Evolutionary conservation across 768 basidiomycete genomes (phyloP).

Genomic region (Trametes meyenii): DNA sequence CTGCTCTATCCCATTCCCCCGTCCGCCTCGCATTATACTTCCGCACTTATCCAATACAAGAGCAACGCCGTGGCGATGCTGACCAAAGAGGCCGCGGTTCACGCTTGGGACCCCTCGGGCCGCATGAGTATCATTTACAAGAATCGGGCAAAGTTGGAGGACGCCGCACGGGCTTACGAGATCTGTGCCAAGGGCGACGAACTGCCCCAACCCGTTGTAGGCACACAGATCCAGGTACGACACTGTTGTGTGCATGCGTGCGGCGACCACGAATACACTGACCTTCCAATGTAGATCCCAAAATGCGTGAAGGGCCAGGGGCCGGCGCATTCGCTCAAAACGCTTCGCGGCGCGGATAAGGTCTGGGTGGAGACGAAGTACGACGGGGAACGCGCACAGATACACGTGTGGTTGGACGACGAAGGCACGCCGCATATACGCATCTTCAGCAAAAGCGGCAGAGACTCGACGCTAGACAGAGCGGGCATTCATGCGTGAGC

Average conservation of each 20-base stretch:
- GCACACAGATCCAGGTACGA: slow-evolving; percentile 63
- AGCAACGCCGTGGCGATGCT: slow-evolving; percentile 57
- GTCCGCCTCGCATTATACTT: slow-evolving; percentile 45
- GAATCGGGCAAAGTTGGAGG: slow-evolving; percentile 59
- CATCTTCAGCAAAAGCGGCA: slow-evolving; percentile 87
- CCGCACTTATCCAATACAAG: slow-evolving; percentile 58
- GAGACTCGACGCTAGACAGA: slow-evolving; percentile 82
- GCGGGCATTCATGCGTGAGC: slow-evolving; percentile 57
- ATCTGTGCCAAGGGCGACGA: slow-evolving; percentile 34
- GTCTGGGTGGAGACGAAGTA: slow-evolving; percentile 94
- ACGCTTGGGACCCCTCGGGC: slow-evolving; percentile 65
- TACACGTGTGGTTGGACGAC: slow-evolving; percentile 65
- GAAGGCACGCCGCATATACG: slow-evolving; percentile 51
- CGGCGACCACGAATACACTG: slow-evolving; percentile 2
- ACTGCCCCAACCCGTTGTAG: slow-evolving; percentile 48
- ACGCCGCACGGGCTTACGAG: slow-evolving; percentile 43
- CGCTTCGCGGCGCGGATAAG: slow-evolving; percentile 43
- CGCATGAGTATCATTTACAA: slow-evolving; percentile 57
- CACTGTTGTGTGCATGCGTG: background rate
- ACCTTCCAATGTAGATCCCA: slow-evolving; percentile 56
- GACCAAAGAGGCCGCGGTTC: slow-evolving; percentile 65
- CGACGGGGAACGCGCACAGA: slow-evolving; percentile 94
- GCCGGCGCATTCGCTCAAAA: slow-evolving; percentile 55
- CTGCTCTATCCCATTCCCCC: slow-evolving; percentile 69
- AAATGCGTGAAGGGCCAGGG: slow-evolving; percentile 79